A percentile compares a stretch with the other conserved stretches of the same genome.
phyloP scores from a whole-genome alignment of 148 eudicot genomes.

The Rhododendron molle region DNA sequence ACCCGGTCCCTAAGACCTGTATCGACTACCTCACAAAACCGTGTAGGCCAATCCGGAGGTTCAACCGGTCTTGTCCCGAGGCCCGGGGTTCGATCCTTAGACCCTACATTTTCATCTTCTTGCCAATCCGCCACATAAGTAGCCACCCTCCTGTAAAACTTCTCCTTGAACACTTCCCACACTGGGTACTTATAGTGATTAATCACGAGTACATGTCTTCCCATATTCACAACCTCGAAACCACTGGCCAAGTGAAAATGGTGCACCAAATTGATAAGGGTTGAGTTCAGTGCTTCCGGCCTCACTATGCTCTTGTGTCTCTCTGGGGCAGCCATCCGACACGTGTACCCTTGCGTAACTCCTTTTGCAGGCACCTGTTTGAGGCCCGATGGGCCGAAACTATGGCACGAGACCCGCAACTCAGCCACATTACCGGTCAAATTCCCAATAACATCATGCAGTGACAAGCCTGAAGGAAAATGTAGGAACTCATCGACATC shows the following conservation, averaged over 20 bases:
- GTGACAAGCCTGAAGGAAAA: slow-evolving; percentile 23
- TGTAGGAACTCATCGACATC: slow-evolving; percentile 58
- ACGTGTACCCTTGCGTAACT: slow-evolving; percentile 48
- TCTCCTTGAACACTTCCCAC: slow-evolving; percentile 47
- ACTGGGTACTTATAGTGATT: slow-evolving; percentile 58
- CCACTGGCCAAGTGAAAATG: slow-evolving; percentile 42
- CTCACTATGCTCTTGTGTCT: slow-evolving; percentile 59
- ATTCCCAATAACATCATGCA: slow-evolving; percentile 21
- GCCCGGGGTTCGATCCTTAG: slow-evolving; percentile 57
- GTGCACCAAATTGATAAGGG: slow-evolving; percentile 46
- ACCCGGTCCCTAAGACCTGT: slow-evolving; percentile 33
- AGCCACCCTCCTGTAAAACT: slow-evolving; percentile 42
- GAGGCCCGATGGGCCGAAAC: slow-evolving; percentile 55
- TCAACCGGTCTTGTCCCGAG: slow-evolving; percentile 45
- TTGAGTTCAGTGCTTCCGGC: slow-evolving; percentile 40
- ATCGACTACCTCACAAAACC: slow-evolving; percentile 48
- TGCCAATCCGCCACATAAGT: slow-evolving; percentile 52
- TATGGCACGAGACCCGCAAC: slow-evolving; percentile 34
- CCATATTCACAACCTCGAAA: slow-evolving; percentile 19
- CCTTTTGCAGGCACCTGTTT: slow-evolving; percentile 27
- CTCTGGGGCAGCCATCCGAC: slow-evolving; percentile 34
- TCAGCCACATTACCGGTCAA: slow-evolving; percentile 27
- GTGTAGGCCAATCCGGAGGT: slow-evolving; percentile 41
- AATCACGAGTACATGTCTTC: slow-evolving; percentile 27
- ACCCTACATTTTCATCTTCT: slow-evolving; percentile 31